phyloP scores from a whole-genome alignment of 208 protist genomes.

The Sergeia podlipaevii region DNA sequence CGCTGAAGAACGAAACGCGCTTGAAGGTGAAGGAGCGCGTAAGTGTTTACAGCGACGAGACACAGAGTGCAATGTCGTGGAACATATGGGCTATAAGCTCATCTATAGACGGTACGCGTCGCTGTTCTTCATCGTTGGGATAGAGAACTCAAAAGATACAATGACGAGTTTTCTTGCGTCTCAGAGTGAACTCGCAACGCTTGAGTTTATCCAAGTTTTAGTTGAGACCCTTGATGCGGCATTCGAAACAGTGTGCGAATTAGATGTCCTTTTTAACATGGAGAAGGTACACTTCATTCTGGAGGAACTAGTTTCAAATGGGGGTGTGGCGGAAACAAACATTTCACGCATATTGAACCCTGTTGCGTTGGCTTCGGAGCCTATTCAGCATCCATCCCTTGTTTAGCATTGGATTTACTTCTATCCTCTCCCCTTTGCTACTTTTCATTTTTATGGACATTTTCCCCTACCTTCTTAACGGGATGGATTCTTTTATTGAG shows the following conservation, averaged over 20 bases:
- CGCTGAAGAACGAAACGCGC: conserved; percentile 63
- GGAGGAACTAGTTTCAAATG: conserved; percentile 94
- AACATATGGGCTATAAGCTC: conserved; percentile 93
- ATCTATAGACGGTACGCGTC: conserved; percentile 94
- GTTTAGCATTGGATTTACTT: too few relatives aligned
- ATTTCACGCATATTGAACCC: too few relatives aligned
- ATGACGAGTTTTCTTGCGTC: too few relatives aligned
- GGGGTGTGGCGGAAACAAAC: conserved; percentile 90
- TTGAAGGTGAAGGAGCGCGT: conserved; percentile 93
- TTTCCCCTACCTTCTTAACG: too few relatives aligned
- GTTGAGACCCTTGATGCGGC: conserved; percentile 74
- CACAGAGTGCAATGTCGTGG: conserved; percentile 93
- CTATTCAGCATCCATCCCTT: too few relatives aligned
- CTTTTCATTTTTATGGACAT: too few relatives aligned
- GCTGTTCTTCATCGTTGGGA: conserved; percentile 93
- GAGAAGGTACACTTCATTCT: conserved; percentile 97
- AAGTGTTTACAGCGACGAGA: conserved; percentile 91
- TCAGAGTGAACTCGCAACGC: conserved; percentile 92
- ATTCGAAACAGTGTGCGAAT: conserved; percentile 93
- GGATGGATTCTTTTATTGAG: too few relatives aligned
- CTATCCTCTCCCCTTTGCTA: too few relatives aligned
- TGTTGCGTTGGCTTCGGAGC: too few relatives aligned
- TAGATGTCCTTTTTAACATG: conserved; percentile 99
- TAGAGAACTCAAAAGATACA: too few relatives aligned
- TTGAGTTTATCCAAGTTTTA: conserved; percentile 91